Evolutionary conservation across 2,329 filamentous ascomycete genomes (phyloP).

Genomic region (Nectriaceae sp.): DNA sequence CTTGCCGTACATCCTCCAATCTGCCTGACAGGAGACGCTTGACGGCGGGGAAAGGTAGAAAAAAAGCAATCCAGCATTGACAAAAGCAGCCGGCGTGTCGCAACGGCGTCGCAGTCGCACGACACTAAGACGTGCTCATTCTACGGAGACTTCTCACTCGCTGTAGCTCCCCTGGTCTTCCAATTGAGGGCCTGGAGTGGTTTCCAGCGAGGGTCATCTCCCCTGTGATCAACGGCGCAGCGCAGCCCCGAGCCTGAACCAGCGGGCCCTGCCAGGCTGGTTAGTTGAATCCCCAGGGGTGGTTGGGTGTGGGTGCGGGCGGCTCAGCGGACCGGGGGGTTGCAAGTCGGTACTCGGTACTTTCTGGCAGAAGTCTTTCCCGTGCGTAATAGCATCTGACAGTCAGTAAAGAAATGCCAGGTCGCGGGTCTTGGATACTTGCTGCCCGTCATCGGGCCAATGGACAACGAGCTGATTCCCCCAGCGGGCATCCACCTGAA

Average conservation of each 20-base stretch:
- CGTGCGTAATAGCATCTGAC: no score
- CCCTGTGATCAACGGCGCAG: not conserved
- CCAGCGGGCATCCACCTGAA: slow-evolving; percentile 17
- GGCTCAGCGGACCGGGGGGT: slow-evolving; percentile 12
- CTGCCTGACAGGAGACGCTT: no score
- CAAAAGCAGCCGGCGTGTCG: slow-evolving; percentile 15
- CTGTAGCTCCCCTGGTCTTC: no score
- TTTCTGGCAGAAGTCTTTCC: no score
- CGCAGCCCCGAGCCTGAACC: not conserved
- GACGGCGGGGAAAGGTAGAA: no score
- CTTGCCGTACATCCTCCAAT: not conserved
- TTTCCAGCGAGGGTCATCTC: no score
- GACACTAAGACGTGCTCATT: slow-evolving; percentile 12
- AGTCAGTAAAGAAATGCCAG: no score
- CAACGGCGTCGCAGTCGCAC: slow-evolving; percentile 28
- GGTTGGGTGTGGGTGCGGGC: slow-evolving; percentile 1
- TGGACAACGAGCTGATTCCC: slow-evolving; percentile 20
- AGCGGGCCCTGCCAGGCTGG: not conserved
- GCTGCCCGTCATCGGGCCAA: slow-evolving; percentile 24
- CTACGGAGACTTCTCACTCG: no score
- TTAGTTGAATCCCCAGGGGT: not conserved
- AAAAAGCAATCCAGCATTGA: no score
- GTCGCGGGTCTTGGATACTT: slow-evolving; percentile 10
- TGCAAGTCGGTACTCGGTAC: not conserved
- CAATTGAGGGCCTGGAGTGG: no score